These are phyloP conservation scores for Triangularia setosa DNA, from an alignment of 2,329 filamentous ascomycete species.

Conservation along the genomic window DNA sequence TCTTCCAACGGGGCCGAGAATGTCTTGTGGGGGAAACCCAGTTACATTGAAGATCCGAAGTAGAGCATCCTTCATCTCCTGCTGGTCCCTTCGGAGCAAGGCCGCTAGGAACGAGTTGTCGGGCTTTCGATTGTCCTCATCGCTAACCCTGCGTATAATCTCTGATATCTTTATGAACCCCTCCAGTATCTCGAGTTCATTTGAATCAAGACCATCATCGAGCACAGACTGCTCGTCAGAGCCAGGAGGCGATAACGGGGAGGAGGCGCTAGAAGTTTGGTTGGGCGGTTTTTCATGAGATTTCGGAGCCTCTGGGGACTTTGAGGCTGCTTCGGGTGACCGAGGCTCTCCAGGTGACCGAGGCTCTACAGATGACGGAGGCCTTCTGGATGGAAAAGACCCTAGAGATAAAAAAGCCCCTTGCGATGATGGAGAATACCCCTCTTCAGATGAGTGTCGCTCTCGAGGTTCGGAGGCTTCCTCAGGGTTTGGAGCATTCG, in stretches of 20 bases:
- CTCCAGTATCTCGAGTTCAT: neutral
- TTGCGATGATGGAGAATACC: no score
- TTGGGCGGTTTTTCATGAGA: neutral
- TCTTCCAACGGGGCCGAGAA: neutral
- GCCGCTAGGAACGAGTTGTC: neutral
- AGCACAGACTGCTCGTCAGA: neutral
- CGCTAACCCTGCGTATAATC: neutral
- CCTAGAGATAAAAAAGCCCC: neutral
- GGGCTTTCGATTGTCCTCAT: neutral
- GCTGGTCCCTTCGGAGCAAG: neutral
- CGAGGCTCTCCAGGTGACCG: neutral
- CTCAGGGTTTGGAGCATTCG: neutral
- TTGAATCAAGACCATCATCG: neutral
- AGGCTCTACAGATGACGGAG: neutral
- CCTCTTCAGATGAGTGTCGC: neutral
- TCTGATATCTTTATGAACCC: neutral
- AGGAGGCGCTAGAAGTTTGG: neutral
- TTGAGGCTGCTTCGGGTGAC: neutral
- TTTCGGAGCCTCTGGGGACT: neutral
- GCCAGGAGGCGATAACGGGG: neutral
- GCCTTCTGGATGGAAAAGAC: no score
- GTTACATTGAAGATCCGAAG: neutral
- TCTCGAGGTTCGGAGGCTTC: no score
- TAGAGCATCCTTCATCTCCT: neutral
- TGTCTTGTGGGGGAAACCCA: neutral